A percentile compares a stretch with the other conserved stretches of the same genome.
These are phyloP conservation scores for Mallotus japonicus DNA, from an alignment of 441 rosid species.

Conservation along the genomic window DNA sequence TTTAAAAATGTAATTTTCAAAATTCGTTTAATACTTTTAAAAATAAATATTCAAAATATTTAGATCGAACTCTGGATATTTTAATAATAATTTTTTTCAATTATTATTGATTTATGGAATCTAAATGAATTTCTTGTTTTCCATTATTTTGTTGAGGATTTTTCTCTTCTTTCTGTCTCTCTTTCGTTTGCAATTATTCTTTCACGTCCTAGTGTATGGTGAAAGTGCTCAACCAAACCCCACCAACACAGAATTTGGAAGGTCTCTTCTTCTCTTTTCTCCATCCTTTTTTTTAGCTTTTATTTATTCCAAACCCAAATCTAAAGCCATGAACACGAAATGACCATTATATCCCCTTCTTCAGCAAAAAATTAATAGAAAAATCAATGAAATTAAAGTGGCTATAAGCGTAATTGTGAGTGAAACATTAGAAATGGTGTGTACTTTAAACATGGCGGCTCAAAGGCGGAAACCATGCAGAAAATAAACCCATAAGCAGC, in stretches of 20 bases:
- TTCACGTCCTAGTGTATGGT: constrained; percentile 25
- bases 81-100: background rate
- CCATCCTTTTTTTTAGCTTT: constrained; percentile 25
- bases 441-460: constrained; percentile 21
- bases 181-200: constrained; percentile 34
- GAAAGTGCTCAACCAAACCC: constrained; percentile 48
- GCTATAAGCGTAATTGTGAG: constrained; percentile 18
- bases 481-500: constrained; percentile 6
- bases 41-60: too few relatives aligned
- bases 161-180: constrained; percentile 25
- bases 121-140: constrained; percentile 24
- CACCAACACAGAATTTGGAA: constrained; percentile 46
- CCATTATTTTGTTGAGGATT: constrained; percentile 27
- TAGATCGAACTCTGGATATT: too few relatives aligned
- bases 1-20: too few relatives aligned
- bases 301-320: constrained; percentile 50
- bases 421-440: constrained; percentile 15
- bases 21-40: too few relatives aligned
- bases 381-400: background rate
- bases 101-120: constrained; percentile 21
- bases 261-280: constrained; percentile 25
- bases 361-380: background rate
- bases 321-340: constrained; percentile 35
- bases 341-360: constrained; percentile 27
- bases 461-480: constrained; percentile 27